A percentile compares a stretch with the other conserved stretches of the same genome.
Evolutionary conservation across 495 filamentous ascomycete species (phyloP).

Genomic region (Neurospora sp.): DNA sequence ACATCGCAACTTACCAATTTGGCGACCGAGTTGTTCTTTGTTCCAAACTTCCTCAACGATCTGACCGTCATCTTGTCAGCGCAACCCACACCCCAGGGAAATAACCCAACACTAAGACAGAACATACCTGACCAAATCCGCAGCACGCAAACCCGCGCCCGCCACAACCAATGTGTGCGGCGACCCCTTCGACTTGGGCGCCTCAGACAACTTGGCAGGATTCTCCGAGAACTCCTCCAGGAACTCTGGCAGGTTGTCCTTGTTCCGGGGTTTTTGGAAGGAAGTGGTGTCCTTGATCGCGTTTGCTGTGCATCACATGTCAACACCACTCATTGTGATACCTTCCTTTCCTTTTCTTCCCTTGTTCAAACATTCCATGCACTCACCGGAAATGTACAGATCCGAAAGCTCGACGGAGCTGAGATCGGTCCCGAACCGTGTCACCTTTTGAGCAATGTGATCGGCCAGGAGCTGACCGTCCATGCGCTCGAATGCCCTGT

Average conservation of each 20-base stretch:
- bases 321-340: not conserved
- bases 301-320: slow-evolving; percentile 15
- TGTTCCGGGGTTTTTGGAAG: slow-evolving; percentile 50
- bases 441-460: slow-evolving; percentile 67
- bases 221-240: slow-evolving; percentile 54
- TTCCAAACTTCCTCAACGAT: slow-evolving; percentile 64
- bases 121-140: slow-evolving; percentile 59
- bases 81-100: not conserved
- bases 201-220: slow-evolving; percentile 43
- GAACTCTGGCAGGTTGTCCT: slow-evolving; percentile 66
- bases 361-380: not conserved
- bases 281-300: slow-evolving; percentile 58
- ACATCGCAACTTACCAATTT: slow-evolving; percentile 48
- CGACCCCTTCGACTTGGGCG: slow-evolving; percentile 59
- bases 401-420: slow-evolving; percentile 78
- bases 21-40: slow-evolving; percentile 62
- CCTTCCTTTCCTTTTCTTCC: not conserved
- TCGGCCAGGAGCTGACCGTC: slow-evolving; percentile 76
- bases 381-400: slow-evolving; percentile 66
- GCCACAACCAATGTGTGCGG: slow-evolving; percentile 84
- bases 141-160: slow-evolving; percentile 68
- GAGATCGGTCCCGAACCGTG: slow-evolving; percentile 66
- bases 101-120: not conserved
- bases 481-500: slow-evolving; percentile 71
- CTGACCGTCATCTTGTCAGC: slow-evolving; percentile 28